Evolutionary conservation across 2,329 filamentous ascomycete species (phyloP).

Genomic region (Epichloe amarillans): DNA sequence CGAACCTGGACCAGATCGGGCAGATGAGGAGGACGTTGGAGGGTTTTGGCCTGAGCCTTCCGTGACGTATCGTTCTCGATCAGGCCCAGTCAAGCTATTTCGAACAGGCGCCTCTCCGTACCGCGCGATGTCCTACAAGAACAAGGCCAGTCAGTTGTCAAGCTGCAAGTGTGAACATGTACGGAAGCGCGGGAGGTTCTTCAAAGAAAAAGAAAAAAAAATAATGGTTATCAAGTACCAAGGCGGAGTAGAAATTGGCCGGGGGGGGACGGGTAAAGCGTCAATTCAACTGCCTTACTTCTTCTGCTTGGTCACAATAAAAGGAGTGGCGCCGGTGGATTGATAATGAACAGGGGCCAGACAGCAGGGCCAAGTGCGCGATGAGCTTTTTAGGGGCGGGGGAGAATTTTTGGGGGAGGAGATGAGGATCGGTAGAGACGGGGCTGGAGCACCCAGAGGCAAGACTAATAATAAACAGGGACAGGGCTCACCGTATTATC

Average conservation of each 20-base stretch:
- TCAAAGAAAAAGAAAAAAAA: background rate
- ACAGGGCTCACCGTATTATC: constrained; percentile 49
- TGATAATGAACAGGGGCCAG: constrained; percentile 1
- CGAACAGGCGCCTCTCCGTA: constrained; percentile 69
- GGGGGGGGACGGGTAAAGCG: background rate
- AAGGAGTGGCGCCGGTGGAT: constrained; percentile 1
- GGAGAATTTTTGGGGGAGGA: background rate
- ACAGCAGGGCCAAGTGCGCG: background rate
- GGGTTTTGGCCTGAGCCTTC: constrained; percentile 34
- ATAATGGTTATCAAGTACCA: background rate
- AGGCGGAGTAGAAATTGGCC: background rate
- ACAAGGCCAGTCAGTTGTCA: background rate
- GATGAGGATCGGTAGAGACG: constrained; percentile 1
- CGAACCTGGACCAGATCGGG: constrained; percentile 44
- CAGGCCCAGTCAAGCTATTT: constrained; percentile 53
- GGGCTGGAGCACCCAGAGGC: background rate
- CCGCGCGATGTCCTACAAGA: constrained; percentile 52
- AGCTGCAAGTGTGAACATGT: background rate
- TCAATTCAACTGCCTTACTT: background rate
- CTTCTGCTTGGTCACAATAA: background rate
- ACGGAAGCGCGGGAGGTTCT: background rate
- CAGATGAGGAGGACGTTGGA: constrained; percentile 49
- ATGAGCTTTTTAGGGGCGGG: background rate
- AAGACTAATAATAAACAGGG: constrained; percentile 3
- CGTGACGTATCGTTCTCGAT: constrained; percentile 52